Percentiles rank a stretch among this genome's conserved stretches.
Conservation (phyloP, 2,329 filamentous ascomycete genomes). For the Raffaelea ambrosiae region DNA sequence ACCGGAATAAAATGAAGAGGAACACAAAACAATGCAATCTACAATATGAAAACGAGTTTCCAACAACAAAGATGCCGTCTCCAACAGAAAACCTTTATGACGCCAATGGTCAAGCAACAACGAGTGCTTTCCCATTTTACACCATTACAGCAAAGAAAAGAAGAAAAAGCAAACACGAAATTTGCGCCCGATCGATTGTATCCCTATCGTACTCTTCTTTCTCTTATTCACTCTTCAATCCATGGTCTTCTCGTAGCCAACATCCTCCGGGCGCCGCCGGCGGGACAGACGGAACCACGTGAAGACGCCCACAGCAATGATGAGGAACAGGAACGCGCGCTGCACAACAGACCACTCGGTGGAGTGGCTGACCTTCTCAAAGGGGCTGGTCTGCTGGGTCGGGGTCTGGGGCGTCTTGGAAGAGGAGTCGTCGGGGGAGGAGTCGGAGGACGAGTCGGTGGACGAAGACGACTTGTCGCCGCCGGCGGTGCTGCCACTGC, state of each 20-base stretch:
- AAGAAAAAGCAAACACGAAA: no score
- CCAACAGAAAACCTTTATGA: no score
- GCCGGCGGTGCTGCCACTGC: no score
- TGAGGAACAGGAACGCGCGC: constrained; percentile 41
- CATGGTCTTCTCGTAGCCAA: constrained; percentile 35
- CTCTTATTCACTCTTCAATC: constrained; percentile 22
- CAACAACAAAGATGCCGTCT: no score
- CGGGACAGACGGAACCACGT: constrained; percentile 34
- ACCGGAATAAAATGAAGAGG: no score
- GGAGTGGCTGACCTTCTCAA: constrained; percentile 10
- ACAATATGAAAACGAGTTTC: no score
- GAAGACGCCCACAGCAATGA: constrained; percentile 37
- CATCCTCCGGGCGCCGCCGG: constrained; percentile 20
- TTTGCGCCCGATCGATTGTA: no score
- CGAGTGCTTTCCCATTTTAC: no score
- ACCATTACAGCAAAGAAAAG: no score
- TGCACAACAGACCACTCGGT: constrained; percentile 35
- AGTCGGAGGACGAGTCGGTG: constrained; percentile 9
- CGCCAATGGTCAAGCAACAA: no score
- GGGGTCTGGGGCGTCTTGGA: not conserved
- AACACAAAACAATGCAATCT: no score
- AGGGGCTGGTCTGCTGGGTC: constrained; percentile 1
- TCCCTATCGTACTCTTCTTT: no score
- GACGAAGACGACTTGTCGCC: not conserved
- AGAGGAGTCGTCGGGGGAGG: not conserved